These are phyloP conservation scores for Inga oerstediana DNA, from an alignment of 306 rosid species.

Conservation along the genomic window DNA sequence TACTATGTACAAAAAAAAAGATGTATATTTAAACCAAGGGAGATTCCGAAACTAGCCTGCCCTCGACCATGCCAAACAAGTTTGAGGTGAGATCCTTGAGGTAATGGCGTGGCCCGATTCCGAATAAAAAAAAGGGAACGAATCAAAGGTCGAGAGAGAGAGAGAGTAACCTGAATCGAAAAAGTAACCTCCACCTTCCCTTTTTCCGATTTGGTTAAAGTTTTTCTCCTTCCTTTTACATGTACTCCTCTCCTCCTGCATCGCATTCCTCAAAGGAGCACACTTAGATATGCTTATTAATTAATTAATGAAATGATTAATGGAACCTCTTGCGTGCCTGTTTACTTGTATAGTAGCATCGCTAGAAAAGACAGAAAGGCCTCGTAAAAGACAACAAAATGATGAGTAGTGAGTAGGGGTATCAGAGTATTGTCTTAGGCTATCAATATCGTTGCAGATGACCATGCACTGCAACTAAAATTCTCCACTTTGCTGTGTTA, in stretches of 20 bases:
- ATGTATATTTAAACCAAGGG: background rate
- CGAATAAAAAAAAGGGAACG: background rate
- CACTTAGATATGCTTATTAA: background rate
- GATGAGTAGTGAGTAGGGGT: slow-evolving; percentile 6
- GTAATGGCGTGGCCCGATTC: too few species aligned
- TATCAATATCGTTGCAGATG: background rate
- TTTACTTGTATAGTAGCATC: background rate
- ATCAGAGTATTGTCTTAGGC: background rate
- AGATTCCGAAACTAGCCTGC: background rate
- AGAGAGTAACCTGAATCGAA: background rate
- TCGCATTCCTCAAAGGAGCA: background rate
- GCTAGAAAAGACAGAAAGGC: background rate
- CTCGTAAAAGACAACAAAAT: slow-evolving; percentile 21
- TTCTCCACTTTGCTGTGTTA: background rate
- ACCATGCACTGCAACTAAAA: background rate
- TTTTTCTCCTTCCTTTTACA: background rate
- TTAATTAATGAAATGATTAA: background rate
- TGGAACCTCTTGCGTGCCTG: background rate
- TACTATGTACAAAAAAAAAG: too few species aligned
- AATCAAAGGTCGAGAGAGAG: background rate
- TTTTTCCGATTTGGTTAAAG: background rate
- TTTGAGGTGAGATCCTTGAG: too few species aligned
- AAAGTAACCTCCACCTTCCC: background rate
- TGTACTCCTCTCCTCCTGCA: background rate
- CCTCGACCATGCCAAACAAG: background rate